Base-by-base conservation (phyloP, 129 eudicot genomes). In the Helianthus tuberosus region DNA sequence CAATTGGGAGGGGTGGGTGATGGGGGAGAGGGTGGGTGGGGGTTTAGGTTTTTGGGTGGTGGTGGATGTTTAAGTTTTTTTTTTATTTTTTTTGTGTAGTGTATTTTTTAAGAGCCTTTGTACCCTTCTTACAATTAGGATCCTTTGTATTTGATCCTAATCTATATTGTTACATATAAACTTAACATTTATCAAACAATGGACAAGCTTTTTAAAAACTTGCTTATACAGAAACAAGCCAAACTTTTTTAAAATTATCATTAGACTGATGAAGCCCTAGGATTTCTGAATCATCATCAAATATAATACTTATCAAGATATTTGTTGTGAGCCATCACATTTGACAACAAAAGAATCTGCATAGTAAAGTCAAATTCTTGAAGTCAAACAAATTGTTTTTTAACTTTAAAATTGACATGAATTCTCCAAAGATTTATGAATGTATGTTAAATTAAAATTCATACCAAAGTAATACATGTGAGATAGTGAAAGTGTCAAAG, bases 331-430 rank as follows among this genome's bases (percentile, higher is more conserved):
- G 15, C 96, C 96, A 72, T 91, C 96, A 74, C 96, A 81, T 44
- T 89, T 89, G 76, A 89, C 69, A 46, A 89, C 82, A 76, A 89
- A 86, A 47, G 91, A 86, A 77, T 52, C 91, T 89, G 39, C 82
- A 86, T 7, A 57, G 29, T 13, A 60, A 73, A 74, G 53, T 50
- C 78, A 73, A 73, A 73, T 3, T 9, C 29, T 23, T 13, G 55
- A 23, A 20, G 78, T 68, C 11, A 77, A 69, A 58, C 13, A 15
- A 17, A 10, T 9, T 8, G 38, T 71, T 71, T 41, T 20, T 51
- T 29, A 68, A 29, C 69, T 11, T 68, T 27, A 46, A 68, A 54
- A 11, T 46, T 47, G 39, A 35, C 14, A 27, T 68, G 10, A 36
- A 68, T 6, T 38, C 39, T 16, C 57, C n/a, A 35, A 58, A 3